phyloP scores from a whole-genome alignment of 176 grass and related monocot genomes.

The Oropetium thomaeum region DNA sequence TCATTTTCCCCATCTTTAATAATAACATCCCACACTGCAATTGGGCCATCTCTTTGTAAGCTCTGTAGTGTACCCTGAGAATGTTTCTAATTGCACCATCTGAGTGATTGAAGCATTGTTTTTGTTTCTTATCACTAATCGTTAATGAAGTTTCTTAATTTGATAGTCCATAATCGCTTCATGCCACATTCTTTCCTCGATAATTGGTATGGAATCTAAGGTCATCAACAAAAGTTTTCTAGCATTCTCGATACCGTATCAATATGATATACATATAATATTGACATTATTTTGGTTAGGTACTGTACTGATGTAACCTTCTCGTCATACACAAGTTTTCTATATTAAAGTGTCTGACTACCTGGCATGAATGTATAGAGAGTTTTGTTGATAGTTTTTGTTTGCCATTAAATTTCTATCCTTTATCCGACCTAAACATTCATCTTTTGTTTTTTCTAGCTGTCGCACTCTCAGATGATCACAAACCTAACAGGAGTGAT shows the following conservation, averaged over 20 bases:
- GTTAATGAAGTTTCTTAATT: background rate
- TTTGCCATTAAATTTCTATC: slow-evolving; percentile 23
- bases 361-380: background rate
- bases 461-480: slow-evolving; percentile 84
- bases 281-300: background rate
- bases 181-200: background rate
- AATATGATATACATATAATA: slow-evolving; percentile 5
- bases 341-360: background rate
- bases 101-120: background rate
- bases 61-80: background rate
- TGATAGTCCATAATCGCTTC: background rate
- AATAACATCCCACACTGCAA: no score
- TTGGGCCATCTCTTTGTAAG: background rate
- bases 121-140: background rate
- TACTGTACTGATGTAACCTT: background rate
- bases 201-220: slow-evolving; percentile 12
- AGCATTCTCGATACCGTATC: background rate
- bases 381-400: background rate
- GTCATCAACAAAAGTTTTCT: background rate
- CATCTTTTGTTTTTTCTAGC: slow-evolving; percentile 51
- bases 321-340: slow-evolving; percentile 3
- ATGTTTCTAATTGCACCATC: background rate
- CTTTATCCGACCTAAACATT: background rate
- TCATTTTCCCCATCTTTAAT: background rate
- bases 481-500: slow-evolving; percentile 90